These are phyloP conservation scores for Dothidotthia symphoricarpi DNA, from an alignment of 2,329 filamentous ascomycete species.

Conservation along the genomic window DNA sequence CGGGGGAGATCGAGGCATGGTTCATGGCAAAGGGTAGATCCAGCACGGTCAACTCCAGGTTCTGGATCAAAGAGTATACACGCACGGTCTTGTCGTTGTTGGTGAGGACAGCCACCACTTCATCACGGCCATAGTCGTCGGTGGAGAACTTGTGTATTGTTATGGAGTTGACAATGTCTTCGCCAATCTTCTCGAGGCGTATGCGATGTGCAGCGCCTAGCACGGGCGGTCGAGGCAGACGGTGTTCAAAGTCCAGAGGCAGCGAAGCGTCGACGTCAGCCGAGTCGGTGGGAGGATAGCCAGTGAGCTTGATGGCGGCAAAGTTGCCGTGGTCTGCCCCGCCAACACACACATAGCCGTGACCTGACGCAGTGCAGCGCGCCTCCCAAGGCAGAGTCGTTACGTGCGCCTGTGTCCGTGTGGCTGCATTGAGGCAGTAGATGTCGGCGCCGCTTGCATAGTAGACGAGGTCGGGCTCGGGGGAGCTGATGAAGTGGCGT, in stretches of 20 bases:
- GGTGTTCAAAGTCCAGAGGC: slow-evolving; percentile 50
- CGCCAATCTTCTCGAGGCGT: slow-evolving; percentile 59
- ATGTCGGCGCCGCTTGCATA: slow-evolving; percentile 72
- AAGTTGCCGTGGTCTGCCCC: slow-evolving; percentile 83
- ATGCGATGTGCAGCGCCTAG: slow-evolving; percentile 39
- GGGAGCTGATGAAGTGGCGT: slow-evolving; percentile 82
- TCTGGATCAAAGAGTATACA: slow-evolving; percentile 72
- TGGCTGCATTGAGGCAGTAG: slow-evolving; percentile 59
- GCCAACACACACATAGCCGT: slow-evolving; percentile 88
- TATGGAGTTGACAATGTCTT: slow-evolving; percentile 66
- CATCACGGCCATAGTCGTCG: slow-evolving; percentile 47
- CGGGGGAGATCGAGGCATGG: slow-evolving; percentile 87
- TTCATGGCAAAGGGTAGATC: slow-evolving; percentile 85
- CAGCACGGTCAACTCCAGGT: slow-evolving; percentile 67
- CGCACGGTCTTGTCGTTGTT: slow-evolving; percentile 92
- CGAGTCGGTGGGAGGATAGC: slow-evolving; percentile 42
- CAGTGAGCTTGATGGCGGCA: slow-evolving; percentile 67
- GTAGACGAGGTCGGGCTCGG: slow-evolving; percentile 75
- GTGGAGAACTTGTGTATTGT: slow-evolving; percentile 57
- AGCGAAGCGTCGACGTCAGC: slow-evolving; percentile 58
- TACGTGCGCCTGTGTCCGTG: slow-evolving; percentile 72
- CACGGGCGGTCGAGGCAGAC: slow-evolving; percentile 41
- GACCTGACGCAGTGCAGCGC: slow-evolving; percentile 81
- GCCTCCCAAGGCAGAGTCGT: slow-evolving; percentile 65
- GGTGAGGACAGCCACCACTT: slow-evolving; percentile 71